Percentiles rank a stretch among this genome's conserved stretches.
These are phyloP conservation scores for Podospora tetraspora DNA, from an alignment of 495 filamentous ascomycete genomes.

Conservation along the genomic window DNA sequence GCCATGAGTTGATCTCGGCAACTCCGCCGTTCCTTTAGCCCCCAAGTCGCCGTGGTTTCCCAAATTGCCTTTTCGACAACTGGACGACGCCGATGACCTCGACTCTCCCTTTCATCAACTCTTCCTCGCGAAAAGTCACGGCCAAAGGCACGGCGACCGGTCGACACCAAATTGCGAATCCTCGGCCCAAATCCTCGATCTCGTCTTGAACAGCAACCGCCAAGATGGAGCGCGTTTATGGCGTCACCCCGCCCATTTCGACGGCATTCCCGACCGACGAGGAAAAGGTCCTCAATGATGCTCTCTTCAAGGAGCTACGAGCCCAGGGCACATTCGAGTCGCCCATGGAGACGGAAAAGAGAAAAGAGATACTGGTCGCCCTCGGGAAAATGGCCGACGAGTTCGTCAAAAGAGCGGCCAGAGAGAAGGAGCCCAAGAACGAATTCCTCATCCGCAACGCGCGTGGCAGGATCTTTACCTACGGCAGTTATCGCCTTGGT, in stretches of 20 bases:
- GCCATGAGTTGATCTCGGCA: not conserved
- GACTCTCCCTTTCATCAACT: not conserved
- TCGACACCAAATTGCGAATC: not conserved
- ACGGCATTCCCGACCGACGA: conserved; percentile 62
- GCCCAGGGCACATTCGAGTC: conserved; percentile 87
- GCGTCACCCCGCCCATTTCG: conserved; percentile 82
- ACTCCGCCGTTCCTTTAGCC: not conserved
- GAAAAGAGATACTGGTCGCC: conserved; percentile 53
- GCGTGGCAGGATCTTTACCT: conserved; percentile 88
- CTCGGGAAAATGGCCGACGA: conserved; percentile 75
- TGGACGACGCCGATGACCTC: not conserved
- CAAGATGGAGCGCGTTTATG: conserved; percentile 50
- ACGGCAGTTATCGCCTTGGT: conserved; percentile 87
- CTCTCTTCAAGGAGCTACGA: conserved; percentile 75
- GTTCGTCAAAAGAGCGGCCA: conserved; percentile 75
- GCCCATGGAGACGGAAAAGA: conserved; percentile 67
- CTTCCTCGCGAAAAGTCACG: not conserved
- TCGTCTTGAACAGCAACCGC: not conserved
- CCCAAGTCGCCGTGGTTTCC: not conserved
- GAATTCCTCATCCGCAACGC: conserved; percentile 69
- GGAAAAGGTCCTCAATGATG: conserved; percentile 69
- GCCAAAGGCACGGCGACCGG: not conserved
- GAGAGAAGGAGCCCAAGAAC: conserved; percentile 65
- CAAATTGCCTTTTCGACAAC: not conserved
- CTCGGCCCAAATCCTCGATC: not conserved